Conservation (phyloP, 495 filamentous ascomycete genomes). For the Xylaria sp. region DNA sequence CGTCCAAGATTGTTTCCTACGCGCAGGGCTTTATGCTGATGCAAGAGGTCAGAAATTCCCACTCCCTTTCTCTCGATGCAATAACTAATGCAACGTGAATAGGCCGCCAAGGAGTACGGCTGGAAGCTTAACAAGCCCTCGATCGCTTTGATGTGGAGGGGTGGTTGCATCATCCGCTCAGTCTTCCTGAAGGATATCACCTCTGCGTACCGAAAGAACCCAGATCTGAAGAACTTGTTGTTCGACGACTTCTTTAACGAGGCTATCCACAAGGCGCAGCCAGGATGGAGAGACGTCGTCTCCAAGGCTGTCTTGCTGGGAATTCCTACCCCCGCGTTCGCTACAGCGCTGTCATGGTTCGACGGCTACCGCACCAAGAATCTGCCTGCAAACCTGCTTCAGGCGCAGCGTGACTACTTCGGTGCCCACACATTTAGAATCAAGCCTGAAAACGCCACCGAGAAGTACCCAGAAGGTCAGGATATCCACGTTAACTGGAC, state of each 20-base stretch:
- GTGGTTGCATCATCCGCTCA: constrained; percentile 99
- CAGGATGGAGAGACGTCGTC: constrained; percentile 94
- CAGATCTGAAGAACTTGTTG: constrained; percentile 95
- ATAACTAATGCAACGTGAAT: constrained; percentile 34
- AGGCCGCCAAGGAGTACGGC: constrained; percentile 90
- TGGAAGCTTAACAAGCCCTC: constrained; percentile 99
- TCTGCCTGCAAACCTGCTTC: constrained; percentile 95
- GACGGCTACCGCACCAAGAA: constrained; percentile 96
- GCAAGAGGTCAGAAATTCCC: constrained; percentile 78
- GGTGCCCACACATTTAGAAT: constrained; percentile 97
- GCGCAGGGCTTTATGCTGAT: constrained; percentile 99
- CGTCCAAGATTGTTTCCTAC: constrained; percentile 99
- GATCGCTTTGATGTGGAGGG: constrained; percentile 99
- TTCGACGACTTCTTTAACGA: constrained; percentile 99
- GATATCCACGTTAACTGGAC: constrained; percentile 99
- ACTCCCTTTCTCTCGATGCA: background rate
- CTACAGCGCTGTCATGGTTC: constrained; percentile 95
- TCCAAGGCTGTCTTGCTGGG: constrained; percentile 90
- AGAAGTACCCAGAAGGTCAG: constrained; percentile 83
- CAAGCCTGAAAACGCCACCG: constrained; percentile 88
- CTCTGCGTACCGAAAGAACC: constrained; percentile 90
- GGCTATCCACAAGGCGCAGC: constrained; percentile 95
- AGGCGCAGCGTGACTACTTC: constrained; percentile 99
- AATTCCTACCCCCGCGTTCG: constrained; percentile 94
- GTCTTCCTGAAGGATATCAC: constrained; percentile 99